These are phyloP conservation scores for Penicillium crustosum DNA, from an alignment of 2,329 filamentous ascomycete species.

Conservation along the genomic window DNA sequence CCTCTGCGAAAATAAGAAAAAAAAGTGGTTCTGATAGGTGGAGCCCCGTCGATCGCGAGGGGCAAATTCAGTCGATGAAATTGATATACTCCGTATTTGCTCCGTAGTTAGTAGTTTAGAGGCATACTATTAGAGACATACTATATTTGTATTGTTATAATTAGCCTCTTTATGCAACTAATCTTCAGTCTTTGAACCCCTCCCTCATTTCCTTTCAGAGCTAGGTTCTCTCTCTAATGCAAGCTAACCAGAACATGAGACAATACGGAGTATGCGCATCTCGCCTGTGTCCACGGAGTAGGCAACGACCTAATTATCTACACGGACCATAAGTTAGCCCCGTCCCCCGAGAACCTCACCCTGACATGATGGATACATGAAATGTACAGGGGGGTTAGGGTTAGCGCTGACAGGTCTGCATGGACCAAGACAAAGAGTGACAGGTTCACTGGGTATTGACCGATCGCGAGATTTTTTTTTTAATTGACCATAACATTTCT, in stretches of 20 bases:
- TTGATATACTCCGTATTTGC: no score
- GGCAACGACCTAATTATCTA: no score
- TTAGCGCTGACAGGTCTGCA: not conserved
- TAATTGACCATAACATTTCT: not conserved
- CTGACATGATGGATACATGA: not conserved
- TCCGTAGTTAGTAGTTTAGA: no score
- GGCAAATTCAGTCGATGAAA: not conserved
- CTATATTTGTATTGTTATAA: not conserved
- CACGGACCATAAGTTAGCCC: not conserved
- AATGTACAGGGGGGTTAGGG: not conserved
- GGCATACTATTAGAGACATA: not conserved
- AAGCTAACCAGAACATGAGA: not conserved
- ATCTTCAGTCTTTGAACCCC: not conserved
- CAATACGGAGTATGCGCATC: not conserved
- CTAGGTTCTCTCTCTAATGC: not conserved
- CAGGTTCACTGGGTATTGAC: not conserved
- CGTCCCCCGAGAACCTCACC: not conserved
- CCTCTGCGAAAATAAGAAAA: not conserved
- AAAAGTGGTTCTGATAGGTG: not conserved
- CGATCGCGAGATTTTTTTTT: not conserved
- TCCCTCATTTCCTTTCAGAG: not conserved
- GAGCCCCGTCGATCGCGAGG: not conserved
- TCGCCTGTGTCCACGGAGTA: not conserved
- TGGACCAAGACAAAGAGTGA: not conserved
- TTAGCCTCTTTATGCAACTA: not conserved